phyloP scores from a whole-genome alignment of 164 flowering plant species.

The Magnolia sinica region DNA sequence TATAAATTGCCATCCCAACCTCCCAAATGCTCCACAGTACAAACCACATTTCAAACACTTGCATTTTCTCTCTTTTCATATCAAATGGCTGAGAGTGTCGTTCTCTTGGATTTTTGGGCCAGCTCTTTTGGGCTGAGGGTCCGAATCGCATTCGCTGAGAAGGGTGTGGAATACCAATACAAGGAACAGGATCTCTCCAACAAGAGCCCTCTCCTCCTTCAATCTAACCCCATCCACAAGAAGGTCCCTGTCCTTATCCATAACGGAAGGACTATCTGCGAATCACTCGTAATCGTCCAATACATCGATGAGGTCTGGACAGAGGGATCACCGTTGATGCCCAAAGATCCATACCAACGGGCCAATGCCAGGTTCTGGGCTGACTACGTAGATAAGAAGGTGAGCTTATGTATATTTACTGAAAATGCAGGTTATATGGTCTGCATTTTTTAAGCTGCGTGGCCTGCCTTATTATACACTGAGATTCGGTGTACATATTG shows the following conservation, averaged over 20 bases:
- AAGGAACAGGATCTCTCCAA: conserved; percentile 1
- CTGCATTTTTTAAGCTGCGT: too few species aligned
- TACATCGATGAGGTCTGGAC: conserved; percentile 14
- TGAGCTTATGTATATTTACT: neutral
- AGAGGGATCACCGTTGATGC: neutral
- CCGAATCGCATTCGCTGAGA: conserved; percentile 25
- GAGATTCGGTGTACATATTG: too few species aligned
- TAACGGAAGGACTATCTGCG: conserved; percentile 16
- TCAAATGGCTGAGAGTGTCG: conserved; percentile 20
- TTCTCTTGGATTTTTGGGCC: conserved; percentile 22
- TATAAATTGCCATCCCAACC: neutral
- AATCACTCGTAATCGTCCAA: conserved; percentile 22
- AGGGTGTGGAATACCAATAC: conserved; percentile 9
- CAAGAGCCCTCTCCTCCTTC: conserved; percentile 14
- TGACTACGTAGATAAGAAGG: conserved; percentile 18
- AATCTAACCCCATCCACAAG: conserved; percentile 21
- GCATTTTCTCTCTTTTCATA: too few species aligned
- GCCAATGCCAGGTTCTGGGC: conserved; percentile 23
- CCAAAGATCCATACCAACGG: conserved; percentile 15
- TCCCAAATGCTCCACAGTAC: neutral
- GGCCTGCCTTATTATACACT: too few species aligned
- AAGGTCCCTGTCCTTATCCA: conserved; percentile 25
- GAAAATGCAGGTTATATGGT: too few species aligned
- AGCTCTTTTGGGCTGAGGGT: conserved; percentile 31
- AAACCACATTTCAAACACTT: neutral